These are phyloP conservation scores for Thraustochytrium striatum DNA, from an alignment of 352 stramenopile species.

Conservation along the genomic window DNA sequence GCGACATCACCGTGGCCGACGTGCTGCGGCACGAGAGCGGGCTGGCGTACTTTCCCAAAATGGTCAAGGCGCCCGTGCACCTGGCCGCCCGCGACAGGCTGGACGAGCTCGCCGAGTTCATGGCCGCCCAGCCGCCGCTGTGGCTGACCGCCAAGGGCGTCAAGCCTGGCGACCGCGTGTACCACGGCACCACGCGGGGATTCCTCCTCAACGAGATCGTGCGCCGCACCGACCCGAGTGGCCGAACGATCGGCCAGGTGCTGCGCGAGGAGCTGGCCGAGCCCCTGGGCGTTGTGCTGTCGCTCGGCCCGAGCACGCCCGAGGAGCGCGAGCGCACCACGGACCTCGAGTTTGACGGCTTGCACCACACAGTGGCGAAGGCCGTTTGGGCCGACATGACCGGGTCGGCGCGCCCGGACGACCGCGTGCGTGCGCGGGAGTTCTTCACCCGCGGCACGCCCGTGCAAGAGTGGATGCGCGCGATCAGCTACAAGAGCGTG, in stretches of 20 bases:
- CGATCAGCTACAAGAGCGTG: too few relatives aligned
- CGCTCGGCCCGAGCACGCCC: not conserved
- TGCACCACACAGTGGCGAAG: too few relatives aligned
- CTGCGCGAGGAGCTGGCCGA: conserved; percentile 14
- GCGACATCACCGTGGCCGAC: conserved; percentile 39
- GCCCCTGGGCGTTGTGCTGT: not conserved
- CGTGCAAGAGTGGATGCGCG: too few relatives aligned
- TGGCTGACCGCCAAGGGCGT: not conserved
- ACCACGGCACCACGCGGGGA: conserved; percentile 10
- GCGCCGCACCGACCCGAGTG: not conserved
- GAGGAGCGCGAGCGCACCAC: not conserved
- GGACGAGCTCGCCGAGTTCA: conserved; percentile 11
- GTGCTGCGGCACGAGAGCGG: conserved; percentile 23
- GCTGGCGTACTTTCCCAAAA: conserved; percentile 11
- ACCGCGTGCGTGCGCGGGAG: too few relatives aligned
- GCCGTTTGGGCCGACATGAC: too few relatives aligned
- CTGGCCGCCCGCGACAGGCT: not conserved
- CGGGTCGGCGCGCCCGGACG: too few relatives aligned
- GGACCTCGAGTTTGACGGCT: not conserved
- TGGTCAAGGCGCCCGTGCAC: not conserved
- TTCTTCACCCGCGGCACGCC: too few relatives aligned
- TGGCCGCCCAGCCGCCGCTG: not conserved
- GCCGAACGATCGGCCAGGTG: not conserved
- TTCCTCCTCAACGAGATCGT: conserved; percentile 25
- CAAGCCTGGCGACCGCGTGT: conserved; percentile 2